Percentiles rank a stretch among this genome's conserved stretches.
Conservation (phyloP, 257 asterid species). For the Schizonepeta tenuifolia region DNA sequence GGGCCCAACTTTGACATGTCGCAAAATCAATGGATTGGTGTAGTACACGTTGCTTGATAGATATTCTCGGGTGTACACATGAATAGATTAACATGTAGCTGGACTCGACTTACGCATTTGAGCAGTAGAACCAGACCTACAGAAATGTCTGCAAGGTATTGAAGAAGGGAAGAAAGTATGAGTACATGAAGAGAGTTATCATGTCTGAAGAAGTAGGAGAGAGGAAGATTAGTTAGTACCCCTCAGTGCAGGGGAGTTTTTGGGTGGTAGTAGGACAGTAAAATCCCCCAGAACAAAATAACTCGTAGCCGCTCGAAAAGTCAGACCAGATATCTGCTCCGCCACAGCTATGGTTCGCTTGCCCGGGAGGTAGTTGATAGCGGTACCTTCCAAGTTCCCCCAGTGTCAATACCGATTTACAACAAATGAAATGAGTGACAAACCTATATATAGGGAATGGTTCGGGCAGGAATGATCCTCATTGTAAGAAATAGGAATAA, state of each 20-base stretch:
- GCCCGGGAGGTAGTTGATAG: conserved; percentile 93
- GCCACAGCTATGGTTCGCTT: conserved; percentile 80
- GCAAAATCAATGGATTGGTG: too few species aligned
- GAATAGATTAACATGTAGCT: background rate
- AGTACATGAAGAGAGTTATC: background rate
- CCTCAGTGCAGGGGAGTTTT: conserved; percentile 71
- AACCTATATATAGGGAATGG: too few species aligned
- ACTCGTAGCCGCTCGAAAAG: conserved; percentile 57
- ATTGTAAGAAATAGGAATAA: too few species aligned
- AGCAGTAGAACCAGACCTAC: conserved; percentile 89
- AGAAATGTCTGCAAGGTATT: conserved; percentile 66
- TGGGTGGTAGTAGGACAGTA: conserved; percentile 81
- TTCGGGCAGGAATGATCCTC: too few species aligned
- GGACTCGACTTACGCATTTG: conserved; percentile 60
- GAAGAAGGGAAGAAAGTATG: conserved; percentile 18
- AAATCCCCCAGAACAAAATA: conserved; percentile 87
- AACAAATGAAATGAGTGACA: too few species aligned
- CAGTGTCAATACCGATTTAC: conserved; percentile 2
- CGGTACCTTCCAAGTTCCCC: conserved; percentile 57
- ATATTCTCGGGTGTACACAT: too few species aligned
- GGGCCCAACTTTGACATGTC: too few species aligned
- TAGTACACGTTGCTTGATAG: too few species aligned
- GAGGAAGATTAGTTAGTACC: conserved; percentile 55
- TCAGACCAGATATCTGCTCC: conserved; percentile 97
- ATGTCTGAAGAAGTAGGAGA: conserved; percentile 12